phyloP scores from a whole-genome alignment of 306 rosid genomes.

The Malus domestica region ASM211411v1 NC_041789.1:16222501-16223000 shows the following conservation, averaged over 20 bases:
- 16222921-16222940: too few species aligned
- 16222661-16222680: conserved; percentile 12
- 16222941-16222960: background rate
- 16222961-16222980: background rate
- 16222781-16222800: too few species aligned
- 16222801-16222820: background rate
- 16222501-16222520: conserved; percentile 6
- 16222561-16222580: conserved; percentile 77
- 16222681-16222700: background rate
- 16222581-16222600: conserved; percentile 75
- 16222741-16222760: too few species aligned
- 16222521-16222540: conserved; percentile 30
- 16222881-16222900: background rate
- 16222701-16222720: background rate
- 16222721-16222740: too few species aligned
- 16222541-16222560: conserved; percentile 87
- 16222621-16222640: conserved; percentile 58
- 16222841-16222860: background rate
- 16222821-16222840: background rate
- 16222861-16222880: background rate
- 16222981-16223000: background rate
- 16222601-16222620: conserved; percentile 54
- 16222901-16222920: too few species aligned
- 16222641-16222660: conserved; percentile 57
- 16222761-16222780: too few species aligned